Evolutionary conservation across 2,329 filamentous ascomycete species (phyloP).

Genomic region (Phialophora chinensis): DNA sequence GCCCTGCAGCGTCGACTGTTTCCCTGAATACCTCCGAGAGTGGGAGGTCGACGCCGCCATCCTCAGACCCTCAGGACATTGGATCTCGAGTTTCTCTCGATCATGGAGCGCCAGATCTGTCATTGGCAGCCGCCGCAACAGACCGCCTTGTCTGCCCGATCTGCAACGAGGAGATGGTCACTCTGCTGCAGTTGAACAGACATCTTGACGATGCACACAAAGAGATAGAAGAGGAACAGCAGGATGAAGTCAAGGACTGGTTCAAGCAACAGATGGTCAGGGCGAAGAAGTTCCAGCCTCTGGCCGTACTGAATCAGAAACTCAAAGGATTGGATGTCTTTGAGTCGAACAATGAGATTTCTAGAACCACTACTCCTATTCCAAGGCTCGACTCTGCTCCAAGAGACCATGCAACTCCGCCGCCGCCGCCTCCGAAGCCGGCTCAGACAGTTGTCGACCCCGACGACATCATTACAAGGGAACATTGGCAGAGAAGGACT

Average conservation of each 20-base stretch:
- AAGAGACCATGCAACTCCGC: constrained; percentile 38
- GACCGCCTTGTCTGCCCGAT: constrained; percentile 90
- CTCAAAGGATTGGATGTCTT: constrained; percentile 91
- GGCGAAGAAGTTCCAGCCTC: constrained; percentile 88
- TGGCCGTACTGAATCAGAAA: constrained; percentile 91
- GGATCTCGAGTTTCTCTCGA: constrained; percentile 78
- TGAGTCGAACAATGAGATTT: constrained; percentile 79
- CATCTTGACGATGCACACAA: constrained; percentile 89
- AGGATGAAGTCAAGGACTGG: constrained; percentile 96
- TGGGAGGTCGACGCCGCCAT: constrained; percentile 73
- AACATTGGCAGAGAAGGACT: constrained; percentile 84
- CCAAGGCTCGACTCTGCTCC: constrained; percentile 34
- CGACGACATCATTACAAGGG: constrained; percentile 84
- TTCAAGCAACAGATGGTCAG: constrained; percentile 94
- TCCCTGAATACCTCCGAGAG: constrained; percentile 63
- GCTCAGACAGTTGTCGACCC: constrained; percentile 66
- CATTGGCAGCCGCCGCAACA: constrained; percentile 60
- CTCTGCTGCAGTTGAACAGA: constrained; percentile 87
- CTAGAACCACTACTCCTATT: constrained; percentile 47
- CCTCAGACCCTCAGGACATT: constrained; percentile 77
- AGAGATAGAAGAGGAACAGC: constrained; percentile 83
- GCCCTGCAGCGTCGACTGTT: constrained; percentile 73
- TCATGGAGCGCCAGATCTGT: constrained; percentile 59
- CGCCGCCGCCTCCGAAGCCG: constrained; percentile 41
- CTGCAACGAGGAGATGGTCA: constrained; percentile 98